Conservation (phyloP, 495 filamentous ascomycete species). For the Durotheca rogersii region DNA sequence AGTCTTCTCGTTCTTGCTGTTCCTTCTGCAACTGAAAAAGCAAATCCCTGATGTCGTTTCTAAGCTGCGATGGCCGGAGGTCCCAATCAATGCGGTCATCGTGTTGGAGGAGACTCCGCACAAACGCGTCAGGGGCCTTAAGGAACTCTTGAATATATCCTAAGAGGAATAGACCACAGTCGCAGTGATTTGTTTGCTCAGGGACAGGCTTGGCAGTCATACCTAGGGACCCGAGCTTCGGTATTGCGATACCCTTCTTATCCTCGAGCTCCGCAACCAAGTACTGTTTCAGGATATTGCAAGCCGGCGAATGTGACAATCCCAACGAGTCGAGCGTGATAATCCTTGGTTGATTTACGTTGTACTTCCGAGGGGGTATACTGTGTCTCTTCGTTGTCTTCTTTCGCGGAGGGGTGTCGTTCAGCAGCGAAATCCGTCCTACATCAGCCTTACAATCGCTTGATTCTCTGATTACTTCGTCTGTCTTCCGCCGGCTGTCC, state of each 20-base stretch:
- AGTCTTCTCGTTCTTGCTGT: constrained; percentile 34
- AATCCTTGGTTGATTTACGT: constrained; percentile 60
- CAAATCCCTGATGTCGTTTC: constrained; percentile 38
- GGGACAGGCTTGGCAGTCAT: constrained; percentile 73
- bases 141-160: constrained; percentile 83
- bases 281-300: constrained; percentile 72
- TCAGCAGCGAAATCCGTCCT: constrained; percentile 4
- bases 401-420: constrained; percentile 14
- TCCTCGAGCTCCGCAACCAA: constrained; percentile 67
- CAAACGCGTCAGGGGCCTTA: constrained; percentile 63
- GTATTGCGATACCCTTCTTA: constrained; percentile 64
- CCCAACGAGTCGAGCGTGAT: constrained; percentile 89
- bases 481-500: constrained; percentile 4
- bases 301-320: constrained; percentile 57
- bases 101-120: constrained; percentile 35
- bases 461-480: constrained; percentile 7
- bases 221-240: constrained; percentile 53
- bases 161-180: constrained; percentile 86
- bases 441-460: constrained; percentile 10
- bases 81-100: constrained; percentile 38
- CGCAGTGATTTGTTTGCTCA: constrained; percentile 76
- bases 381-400: constrained; percentile 27
- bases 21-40: constrained; percentile 40
- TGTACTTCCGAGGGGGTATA: constrained; percentile 37
- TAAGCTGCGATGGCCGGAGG: constrained; percentile 37